Evolutionary conservation across 331 rosid species (phyloP).

Genomic region (Prunus yedoensis): DNA sequence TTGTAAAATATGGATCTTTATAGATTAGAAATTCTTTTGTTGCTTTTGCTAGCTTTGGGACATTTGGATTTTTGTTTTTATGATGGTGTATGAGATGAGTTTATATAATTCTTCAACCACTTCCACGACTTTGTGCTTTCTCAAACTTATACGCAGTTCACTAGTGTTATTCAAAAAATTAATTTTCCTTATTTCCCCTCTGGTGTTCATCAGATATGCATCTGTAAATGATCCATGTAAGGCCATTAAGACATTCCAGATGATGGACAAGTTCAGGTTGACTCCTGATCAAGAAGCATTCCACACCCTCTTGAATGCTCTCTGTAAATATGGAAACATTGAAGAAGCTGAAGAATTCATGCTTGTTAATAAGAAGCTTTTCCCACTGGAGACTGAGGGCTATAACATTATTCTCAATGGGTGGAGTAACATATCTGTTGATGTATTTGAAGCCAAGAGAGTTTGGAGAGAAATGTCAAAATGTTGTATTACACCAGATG

Average conservation of each 20-base stretch:
- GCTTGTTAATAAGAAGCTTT: conserved; percentile 72
- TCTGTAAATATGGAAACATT: conserved; percentile 64
- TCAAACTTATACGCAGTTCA: neutral
- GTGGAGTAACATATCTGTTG: conserved; percentile 73
- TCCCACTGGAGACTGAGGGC: conserved; percentile 58
- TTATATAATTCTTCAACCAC: neutral
- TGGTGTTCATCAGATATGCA: conserved; percentile 67
- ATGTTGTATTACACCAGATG: conserved; percentile 64
- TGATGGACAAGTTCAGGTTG: conserved; percentile 80
- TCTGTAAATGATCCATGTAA: conserved; percentile 55
- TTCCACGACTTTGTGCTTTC: neutral
- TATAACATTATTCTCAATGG: conserved; percentile 83
- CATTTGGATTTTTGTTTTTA: neutral
- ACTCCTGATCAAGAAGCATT: conserved; percentile 70
- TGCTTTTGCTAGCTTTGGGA: neutral
- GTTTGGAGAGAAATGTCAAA: conserved; percentile 91
- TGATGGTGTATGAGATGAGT: neutral
- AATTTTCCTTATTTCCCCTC: conserved; percentile 6
- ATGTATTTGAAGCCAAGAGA: conserved; percentile 72
- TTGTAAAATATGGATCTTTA: neutral
- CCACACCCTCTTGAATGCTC: conserved; percentile 53
- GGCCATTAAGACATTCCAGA: conserved; percentile 66
- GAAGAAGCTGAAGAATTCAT: conserved; percentile 96
- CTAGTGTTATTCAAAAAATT: neutral
- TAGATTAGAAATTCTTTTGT: neutral